Conservation (phyloP, 164 flowering plant species). For the Sedum album region DNA sequence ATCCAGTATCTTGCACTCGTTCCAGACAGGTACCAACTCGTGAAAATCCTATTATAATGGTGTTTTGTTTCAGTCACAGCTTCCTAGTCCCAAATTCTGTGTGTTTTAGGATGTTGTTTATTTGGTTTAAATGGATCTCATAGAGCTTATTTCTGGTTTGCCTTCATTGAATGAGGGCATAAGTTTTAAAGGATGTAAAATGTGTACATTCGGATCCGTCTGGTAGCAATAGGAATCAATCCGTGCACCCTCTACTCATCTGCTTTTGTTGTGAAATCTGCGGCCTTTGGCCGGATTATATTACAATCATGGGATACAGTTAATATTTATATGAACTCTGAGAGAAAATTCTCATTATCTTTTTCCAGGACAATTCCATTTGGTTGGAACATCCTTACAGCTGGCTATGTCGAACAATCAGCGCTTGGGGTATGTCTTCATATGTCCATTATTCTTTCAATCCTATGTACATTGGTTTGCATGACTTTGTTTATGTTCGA, state of each 20-base stretch:
- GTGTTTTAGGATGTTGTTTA: background rate
- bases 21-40: background rate
- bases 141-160: background rate
- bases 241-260: background rate
- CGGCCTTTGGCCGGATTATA: background rate
- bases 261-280: background rate
- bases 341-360: background rate
- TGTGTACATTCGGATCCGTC: background rate
- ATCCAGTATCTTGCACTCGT: background rate
- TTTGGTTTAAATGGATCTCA: background rate
- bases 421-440: constrained; percentile 57
- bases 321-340: background rate
- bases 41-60: background rate
- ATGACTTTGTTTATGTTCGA: background rate
- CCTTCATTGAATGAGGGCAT: background rate
- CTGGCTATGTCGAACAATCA: constrained; percentile 82
- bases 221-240: background rate
- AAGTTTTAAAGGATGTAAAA: background rate
- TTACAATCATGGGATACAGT: background rate
- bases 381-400: constrained; percentile 92
- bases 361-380: constrained; percentile 88
- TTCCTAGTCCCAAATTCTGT: background rate
- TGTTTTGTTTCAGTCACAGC: background rate
- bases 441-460: background rate
- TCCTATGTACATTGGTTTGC: background rate